Percentiles rank a stretch among this genome's conserved stretches.
These are phyloP conservation scores for Camelina sativa DNA, from an alignment of 345 rosid genomes.

Conservation along the genomic window DNA sequence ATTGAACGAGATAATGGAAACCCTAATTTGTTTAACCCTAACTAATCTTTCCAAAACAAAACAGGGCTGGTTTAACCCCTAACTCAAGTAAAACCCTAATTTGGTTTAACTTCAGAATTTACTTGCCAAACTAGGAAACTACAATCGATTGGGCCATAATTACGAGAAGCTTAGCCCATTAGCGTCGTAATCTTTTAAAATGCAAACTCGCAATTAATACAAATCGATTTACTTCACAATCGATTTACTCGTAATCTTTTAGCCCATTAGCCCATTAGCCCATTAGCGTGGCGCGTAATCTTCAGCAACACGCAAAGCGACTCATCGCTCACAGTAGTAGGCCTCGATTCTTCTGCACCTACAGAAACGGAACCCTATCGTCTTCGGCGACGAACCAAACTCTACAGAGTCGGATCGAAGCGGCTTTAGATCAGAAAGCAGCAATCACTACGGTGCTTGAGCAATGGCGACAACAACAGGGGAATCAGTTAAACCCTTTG, in stretches of 20 bases:
- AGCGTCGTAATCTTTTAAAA: too few relatives aligned
- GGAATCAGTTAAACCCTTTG: neutral
- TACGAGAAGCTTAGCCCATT: neutral
- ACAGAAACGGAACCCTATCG: neutral
- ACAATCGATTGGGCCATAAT: too few relatives aligned
- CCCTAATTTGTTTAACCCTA: too few relatives aligned
- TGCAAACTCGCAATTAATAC: neutral
- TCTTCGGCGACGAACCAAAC: constrained; percentile 1
- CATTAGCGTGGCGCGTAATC: neutral
- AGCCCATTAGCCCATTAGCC: too few relatives aligned
- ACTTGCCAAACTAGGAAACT: too few relatives aligned
- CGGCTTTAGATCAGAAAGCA: neutral
- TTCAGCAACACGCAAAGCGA: constrained; percentile 19
- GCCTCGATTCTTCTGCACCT: constrained; percentile 17
- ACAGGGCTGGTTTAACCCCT: too few relatives aligned
- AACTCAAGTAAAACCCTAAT: too few relatives aligned
- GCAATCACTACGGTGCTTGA: constrained; percentile 7
- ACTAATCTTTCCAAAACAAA: too few relatives aligned
- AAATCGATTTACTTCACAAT: too few relatives aligned
- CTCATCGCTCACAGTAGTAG: neutral
- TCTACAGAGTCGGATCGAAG: neutral
- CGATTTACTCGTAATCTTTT: too few relatives aligned
- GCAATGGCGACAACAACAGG: constrained; percentile 22
- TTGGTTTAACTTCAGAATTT: too few relatives aligned
- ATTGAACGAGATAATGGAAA: neutral